phyloP scores from a whole-genome alignment of 495 filamentous ascomycete genomes.

The Daldinia childiae region DNA sequence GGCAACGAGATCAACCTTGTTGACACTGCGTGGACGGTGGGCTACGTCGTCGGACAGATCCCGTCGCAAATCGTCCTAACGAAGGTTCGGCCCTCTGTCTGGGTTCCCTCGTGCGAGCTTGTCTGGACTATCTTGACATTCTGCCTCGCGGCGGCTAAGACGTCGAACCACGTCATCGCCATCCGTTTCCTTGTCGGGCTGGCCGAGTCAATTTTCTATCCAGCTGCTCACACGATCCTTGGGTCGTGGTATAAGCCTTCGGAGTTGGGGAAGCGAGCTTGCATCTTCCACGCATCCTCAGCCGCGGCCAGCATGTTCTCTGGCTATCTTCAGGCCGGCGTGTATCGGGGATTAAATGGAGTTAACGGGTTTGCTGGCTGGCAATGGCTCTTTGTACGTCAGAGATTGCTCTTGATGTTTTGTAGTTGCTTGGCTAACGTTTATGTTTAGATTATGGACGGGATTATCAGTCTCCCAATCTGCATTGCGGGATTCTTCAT shows the following conservation, averaged over 20 bases:
- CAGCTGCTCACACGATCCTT: slow-evolving; percentile 42
- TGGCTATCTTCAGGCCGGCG: slow-evolving; percentile 60
- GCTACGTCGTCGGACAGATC: slow-evolving; percentile 52
- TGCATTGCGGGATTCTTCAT: slow-evolving; percentile 56
- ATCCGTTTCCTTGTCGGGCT: slow-evolving; percentile 60
- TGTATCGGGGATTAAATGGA: slow-evolving; percentile 57
- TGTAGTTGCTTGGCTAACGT: not conserved
- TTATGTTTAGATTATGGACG: slow-evolving; percentile 51
- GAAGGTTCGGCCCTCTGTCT: slow-evolving; percentile 53
- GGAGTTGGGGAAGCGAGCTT: slow-evolving; percentile 49
- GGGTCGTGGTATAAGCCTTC: slow-evolving; percentile 46
- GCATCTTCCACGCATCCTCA: slow-evolving; percentile 50
- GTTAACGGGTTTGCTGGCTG: slow-evolving; percentile 57
- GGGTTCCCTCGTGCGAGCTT: slow-evolving; percentile 53
- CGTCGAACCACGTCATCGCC: slow-evolving; percentile 44
- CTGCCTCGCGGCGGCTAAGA: slow-evolving; percentile 44
- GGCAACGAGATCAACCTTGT: slow-evolving; percentile 46
- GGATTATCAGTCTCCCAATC: slow-evolving; percentile 58
- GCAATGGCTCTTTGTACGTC: slow-evolving; percentile 60
- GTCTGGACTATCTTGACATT: slow-evolving; percentile 51
- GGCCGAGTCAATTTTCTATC: slow-evolving; percentile 57
- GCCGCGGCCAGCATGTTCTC: slow-evolving; percentile 46
- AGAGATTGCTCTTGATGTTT: not conserved
- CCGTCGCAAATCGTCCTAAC: slow-evolving; percentile 58
- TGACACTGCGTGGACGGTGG: slow-evolving; percentile 50